phyloP scores from a whole-genome alignment of 306 rosid species.

The Cajanus cajan region DNA sequence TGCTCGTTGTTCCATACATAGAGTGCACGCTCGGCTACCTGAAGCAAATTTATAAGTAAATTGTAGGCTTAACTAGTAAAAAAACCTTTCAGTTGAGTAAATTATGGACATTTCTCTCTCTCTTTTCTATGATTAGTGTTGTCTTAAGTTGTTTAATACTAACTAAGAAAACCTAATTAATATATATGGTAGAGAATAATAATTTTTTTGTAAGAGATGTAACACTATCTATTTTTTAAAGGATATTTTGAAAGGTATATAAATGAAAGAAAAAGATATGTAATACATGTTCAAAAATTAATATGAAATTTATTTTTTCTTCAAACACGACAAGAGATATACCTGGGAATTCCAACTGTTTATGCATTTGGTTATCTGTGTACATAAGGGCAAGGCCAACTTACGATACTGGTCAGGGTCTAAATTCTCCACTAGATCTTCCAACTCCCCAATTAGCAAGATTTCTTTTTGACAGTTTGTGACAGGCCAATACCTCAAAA shows the following conservation, averaged over 20 bases:
- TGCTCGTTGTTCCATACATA: constrained; percentile 88
- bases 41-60: not conserved
- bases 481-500: constrained; percentile 81
- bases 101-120: not conserved
- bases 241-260: too few species aligned
- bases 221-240: too few species aligned
- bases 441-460: constrained; percentile 72
- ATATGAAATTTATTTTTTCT: too few species aligned
- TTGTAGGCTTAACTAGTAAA: not conserved
- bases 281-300: too few species aligned
- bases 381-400: constrained; percentile 72
- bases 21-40: constrained; percentile 90
- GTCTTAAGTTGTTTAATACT: too few species aligned
- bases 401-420: constrained; percentile 75
- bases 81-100: not conserved
- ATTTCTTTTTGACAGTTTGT: constrained; percentile 79
- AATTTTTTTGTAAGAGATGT: too few species aligned
- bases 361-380: constrained; percentile 63
- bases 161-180: not conserved
- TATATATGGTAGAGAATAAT: too few species aligned
- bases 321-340: too few species aligned
- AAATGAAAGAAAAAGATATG: too few species aligned
- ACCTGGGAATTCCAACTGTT: constrained; percentile 91
- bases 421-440: constrained; percentile 70
- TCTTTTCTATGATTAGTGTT: too few species aligned